phyloP scores from a whole-genome alignment of 2,329 filamentous ascomycete genomes.

The Monilinia laxa region DNA sequence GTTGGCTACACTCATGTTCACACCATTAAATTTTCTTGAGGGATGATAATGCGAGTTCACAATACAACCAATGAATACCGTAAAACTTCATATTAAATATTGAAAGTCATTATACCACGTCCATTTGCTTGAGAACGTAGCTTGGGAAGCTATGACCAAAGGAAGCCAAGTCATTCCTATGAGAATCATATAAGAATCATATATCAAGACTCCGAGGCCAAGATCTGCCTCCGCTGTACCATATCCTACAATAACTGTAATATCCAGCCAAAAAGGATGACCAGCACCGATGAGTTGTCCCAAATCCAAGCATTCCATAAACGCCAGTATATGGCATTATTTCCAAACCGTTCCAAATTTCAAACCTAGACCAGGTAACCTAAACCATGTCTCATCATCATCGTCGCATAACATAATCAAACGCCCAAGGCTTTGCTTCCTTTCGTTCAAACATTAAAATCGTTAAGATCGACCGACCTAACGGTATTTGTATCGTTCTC shows the following conservation, averaged over 20 bases:
- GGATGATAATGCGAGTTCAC: background rate
- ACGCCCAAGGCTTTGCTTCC: background rate
- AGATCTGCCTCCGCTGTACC: background rate
- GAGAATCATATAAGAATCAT: background rate
- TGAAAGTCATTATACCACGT: background rate
- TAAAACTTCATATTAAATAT: background rate
- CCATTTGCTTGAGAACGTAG: background rate
- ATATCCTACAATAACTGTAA: background rate
- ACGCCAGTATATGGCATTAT: background rate
- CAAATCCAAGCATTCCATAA: background rate
- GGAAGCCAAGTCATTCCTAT: background rate
- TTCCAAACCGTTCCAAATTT: no score
- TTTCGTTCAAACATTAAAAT: slow-evolving; percentile 4
- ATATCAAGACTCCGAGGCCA: background rate
- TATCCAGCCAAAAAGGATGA: background rate
- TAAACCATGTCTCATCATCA: background rate
- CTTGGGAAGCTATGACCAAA: background rate
- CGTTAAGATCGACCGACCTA: background rate
- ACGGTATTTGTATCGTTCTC: background rate
- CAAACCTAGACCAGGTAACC: no score
- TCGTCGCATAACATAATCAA: background rate
- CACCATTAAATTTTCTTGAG: background rate
- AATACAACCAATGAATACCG: no score
- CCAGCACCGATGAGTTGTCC: background rate
- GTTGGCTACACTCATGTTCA: background rate